Conservation (phyloP, 2,329 filamentous ascomycete genomes). For the Colletotrichum falcatum region DNA sequence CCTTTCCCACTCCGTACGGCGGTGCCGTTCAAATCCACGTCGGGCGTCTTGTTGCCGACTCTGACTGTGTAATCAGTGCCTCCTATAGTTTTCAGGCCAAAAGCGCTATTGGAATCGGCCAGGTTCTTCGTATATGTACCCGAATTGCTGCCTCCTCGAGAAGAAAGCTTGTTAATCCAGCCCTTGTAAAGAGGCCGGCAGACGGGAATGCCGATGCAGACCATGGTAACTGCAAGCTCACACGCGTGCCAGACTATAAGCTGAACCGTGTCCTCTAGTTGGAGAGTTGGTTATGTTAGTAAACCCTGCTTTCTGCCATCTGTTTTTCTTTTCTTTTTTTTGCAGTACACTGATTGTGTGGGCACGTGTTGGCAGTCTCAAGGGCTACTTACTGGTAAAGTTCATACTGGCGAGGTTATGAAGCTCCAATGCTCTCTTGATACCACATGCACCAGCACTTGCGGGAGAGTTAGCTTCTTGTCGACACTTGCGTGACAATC, state of each 20-base stretch:
- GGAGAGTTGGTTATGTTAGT: slow-evolving; percentile 7
- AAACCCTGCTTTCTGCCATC: neutral
- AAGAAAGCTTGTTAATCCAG: slow-evolving; percentile 29
- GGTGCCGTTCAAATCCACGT: slow-evolving; percentile 9
- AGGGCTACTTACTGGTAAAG: slow-evolving; percentile 36
- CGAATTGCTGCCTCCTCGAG: slow-evolving; percentile 16
- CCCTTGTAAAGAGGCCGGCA: slow-evolving; percentile 52
- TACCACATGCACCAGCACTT: slow-evolving; percentile 48
- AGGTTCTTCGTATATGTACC: slow-evolving; percentile 31
- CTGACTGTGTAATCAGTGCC: slow-evolving; percentile 35
- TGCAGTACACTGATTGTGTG: neutral
- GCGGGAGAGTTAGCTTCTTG: neutral
- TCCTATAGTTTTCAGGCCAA: slow-evolving; percentile 34
- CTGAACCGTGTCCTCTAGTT: slow-evolving; percentile 51
- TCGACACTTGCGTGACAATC: neutral
- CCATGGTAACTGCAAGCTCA: slow-evolving; percentile 54
- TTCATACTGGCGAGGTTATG: slow-evolving; percentile 46
- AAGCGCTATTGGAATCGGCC: slow-evolving; percentile 22
- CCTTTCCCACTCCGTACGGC: slow-evolving; percentile 13
- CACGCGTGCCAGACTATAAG: slow-evolving; percentile 54
- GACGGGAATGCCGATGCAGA: slow-evolving; percentile 56
- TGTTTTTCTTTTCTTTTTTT: too few relatives aligned
- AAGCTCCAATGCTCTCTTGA: slow-evolving; percentile 47
- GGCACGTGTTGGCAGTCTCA: too few relatives aligned
- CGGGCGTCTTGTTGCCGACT: slow-evolving; percentile 34